Percentiles rank a stretch among this genome's conserved stretches.
These are phyloP conservation scores for Wickerhamiella dianesei DNA, from an alignment of 805 yeast species.

Conservation along the genomic window DNA sequence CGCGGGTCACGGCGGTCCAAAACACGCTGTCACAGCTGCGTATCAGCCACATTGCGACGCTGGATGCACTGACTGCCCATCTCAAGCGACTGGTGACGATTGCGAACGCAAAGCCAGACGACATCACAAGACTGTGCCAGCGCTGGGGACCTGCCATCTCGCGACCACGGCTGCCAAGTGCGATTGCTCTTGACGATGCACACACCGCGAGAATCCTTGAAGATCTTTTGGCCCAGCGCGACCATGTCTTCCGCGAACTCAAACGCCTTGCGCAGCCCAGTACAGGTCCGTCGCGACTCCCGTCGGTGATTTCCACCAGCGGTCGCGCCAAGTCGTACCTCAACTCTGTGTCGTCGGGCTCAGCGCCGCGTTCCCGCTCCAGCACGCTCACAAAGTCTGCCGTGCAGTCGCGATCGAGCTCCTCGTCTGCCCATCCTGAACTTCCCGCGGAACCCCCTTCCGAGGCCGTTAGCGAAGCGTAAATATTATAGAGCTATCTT, in stretches of 20 bases:
- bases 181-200: constrained; percentile 40
- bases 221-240: constrained; percentile 50
- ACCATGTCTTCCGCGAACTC: constrained; percentile 51
- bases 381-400: neutral
- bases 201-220: constrained; percentile 44
- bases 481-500: too few species aligned
- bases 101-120: constrained; percentile 27
- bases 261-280: constrained; percentile 23
- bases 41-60: constrained; percentile 59
- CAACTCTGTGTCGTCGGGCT: neutral
- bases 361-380: neutral
- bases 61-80: constrained; percentile 70
- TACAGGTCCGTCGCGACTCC: neutral
- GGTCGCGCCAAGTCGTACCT: neutral
- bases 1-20: constrained; percentile 48
- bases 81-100: constrained; percentile 48
- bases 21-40: constrained; percentile 56
- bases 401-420: neutral
- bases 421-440: neutral
- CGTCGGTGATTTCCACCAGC: neutral
- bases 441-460: too few species aligned
- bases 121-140: constrained; percentile 35
- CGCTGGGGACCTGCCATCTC: constrained; percentile 53
- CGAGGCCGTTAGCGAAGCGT: too few species aligned
- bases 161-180: constrained; percentile 36